Conservation (phyloP, 2,329 filamentous ascomycete species). For the Epichloe uncinata region DNA sequence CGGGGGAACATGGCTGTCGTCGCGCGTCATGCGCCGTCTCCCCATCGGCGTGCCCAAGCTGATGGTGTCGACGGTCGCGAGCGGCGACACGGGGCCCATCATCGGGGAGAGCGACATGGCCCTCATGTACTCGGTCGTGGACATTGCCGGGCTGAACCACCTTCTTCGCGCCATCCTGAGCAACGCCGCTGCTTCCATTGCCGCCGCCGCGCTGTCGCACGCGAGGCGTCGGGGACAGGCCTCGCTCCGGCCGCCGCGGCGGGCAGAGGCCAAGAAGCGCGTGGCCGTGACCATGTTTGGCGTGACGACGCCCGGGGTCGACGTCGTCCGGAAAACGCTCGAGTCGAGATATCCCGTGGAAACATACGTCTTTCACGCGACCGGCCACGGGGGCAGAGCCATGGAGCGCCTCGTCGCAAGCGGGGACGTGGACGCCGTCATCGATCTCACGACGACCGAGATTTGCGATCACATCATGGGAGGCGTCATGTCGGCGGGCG, state of each 20-base stretch:
- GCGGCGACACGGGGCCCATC: constrained; percentile 50
- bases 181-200: constrained; percentile 50
- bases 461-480: constrained; percentile 50
- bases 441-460: constrained; percentile 62
- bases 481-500: constrained; percentile 47
- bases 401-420: constrained; percentile 53
- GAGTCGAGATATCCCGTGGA: constrained; percentile 35
- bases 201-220: constrained; percentile 41
- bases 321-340: constrained; percentile 38
- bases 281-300: constrained; percentile 64
- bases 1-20: constrained; percentile 46
- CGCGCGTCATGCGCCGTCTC: constrained; percentile 46
- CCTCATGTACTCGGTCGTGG: constrained; percentile 59
- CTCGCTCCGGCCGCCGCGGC: neutral
- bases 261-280: constrained; percentile 23
- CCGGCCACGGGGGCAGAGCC: constrained; percentile 51
- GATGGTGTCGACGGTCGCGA: constrained; percentile 57
- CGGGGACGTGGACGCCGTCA: constrained; percentile 46
- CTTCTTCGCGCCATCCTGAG: constrained; percentile 42
- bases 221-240: constrained; percentile 5
- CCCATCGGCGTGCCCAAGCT: constrained; percentile 57
- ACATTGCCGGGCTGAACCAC: constrained; percentile 52
- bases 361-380: constrained; percentile 56
- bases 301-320: constrained; percentile 54
- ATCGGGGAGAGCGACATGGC: constrained; percentile 55